Percentiles rank a stretch among this genome's conserved stretches.
These are phyloP conservation scores for Cytospora piceicola DNA, from an alignment of 2,329 filamentous ascomycete species.

Conservation along the genomic window DNA sequence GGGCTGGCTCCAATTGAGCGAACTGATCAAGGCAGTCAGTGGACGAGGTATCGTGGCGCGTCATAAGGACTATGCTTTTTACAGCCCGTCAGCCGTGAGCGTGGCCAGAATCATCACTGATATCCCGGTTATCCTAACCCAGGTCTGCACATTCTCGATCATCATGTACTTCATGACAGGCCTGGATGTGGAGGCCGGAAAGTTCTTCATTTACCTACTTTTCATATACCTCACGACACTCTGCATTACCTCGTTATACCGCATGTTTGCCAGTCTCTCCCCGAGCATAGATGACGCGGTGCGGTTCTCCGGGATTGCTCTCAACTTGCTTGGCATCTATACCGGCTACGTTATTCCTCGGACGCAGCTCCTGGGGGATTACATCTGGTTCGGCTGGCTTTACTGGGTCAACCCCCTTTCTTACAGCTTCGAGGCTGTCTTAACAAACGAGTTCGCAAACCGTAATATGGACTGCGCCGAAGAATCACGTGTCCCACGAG, in stretches of 20 bases:
- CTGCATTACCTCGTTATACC: constrained; percentile 61
- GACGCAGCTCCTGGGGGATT: constrained; percentile 55
- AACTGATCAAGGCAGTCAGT: constrained; percentile 76
- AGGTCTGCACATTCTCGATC: constrained; percentile 70
- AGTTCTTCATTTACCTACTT: constrained; percentile 69
- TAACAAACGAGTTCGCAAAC: constrained; percentile 58
- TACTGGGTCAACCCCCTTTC: constrained; percentile 54
- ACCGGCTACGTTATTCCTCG: constrained; percentile 68
- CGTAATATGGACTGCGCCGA: constrained; percentile 54
- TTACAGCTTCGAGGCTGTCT: constrained; percentile 66
- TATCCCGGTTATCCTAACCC: constrained; percentile 64
- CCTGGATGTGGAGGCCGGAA: constrained; percentile 65
- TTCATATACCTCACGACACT: constrained; percentile 64
- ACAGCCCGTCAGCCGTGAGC: constrained; percentile 59
- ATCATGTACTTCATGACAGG: constrained; percentile 80
- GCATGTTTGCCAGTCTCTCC: constrained; percentile 62
- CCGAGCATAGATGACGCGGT: constrained; percentile 67
- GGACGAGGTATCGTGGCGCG: constrained; percentile 64
- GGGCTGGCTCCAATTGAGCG: constrained; percentile 71
- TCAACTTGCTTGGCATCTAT: constrained; percentile 68
- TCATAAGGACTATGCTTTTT: constrained; percentile 54
- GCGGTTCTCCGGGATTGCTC: constrained; percentile 56
- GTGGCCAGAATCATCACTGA: constrained; percentile 62
- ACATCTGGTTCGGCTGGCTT: constrained; percentile 75
- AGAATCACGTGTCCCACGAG: constrained; percentile 51